Base-by-base conservation (phyloP, 345 rosid genomes). In the Populus tremula region DNA sequence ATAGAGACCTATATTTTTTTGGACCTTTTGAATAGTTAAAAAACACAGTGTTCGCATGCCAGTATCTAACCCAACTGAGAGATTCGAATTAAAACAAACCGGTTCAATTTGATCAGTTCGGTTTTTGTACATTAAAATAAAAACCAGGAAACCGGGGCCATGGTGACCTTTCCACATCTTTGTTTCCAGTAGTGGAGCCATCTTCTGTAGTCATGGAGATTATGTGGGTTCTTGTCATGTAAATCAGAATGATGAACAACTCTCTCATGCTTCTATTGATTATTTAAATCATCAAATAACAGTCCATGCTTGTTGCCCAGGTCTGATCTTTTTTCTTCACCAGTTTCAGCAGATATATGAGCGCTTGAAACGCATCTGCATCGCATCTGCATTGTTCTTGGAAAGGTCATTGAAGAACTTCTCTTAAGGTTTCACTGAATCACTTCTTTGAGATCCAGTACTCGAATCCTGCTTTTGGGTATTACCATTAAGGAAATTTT, bases 181-280 rank as follows among this genome's bases (percentile, higher is more conserved):
- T 97, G 75, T 94, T 90, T 77, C 93, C 97, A 75, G 95, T 97
- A 74, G 94, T 87, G 39, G 96, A 92, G 69, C 93, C 95, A 78
- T 96, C 98, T 69, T 90, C 97, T 21, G 98, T 89, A 1, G 96
- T 87, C 49, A 85, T 80, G 62, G 96, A 92, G 75, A 96, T 85
- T n/a, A 83, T 86, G 93, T n/a, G 93, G 88, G 87, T 86, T 92
- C 80, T 87, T 93, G 75, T 91, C 91, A 50, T 82, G 92, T 50
- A 67, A 66, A 87, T 88, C 91, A 80, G 79, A 66, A 80, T 80
- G 83, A 69, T 85, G 84, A 23, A 79, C 70, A 43, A 89, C 96
- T 80, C 80, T 91, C 56, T 87, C 96, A 36, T 76, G 90, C 82
- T 87, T 92, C 84, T 88, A 91, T 54, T 79, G 85, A 80, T 81